A percentile compares a stretch with the other conserved stretches of the same genome.
These are phyloP conservation scores for Pisolithus thermaeus DNA, from an alignment of 1,284 basidiomycete species.

Conservation along the genomic window DNA sequence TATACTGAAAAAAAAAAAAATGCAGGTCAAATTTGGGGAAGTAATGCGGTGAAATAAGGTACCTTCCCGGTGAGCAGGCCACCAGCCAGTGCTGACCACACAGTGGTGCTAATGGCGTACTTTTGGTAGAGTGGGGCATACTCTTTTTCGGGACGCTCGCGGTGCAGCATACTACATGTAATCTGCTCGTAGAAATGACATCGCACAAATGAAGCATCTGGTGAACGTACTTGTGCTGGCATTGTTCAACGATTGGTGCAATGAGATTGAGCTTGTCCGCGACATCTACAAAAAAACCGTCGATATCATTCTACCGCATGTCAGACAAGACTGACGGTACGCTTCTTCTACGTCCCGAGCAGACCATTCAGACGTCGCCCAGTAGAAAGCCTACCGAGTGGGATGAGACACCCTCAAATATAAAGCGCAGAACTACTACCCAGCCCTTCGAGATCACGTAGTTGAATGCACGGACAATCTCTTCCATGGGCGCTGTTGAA, in stretches of 20 bases:
- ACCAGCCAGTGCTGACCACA: slow-evolving; percentile 58
- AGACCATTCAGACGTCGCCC: slow-evolving; percentile 57
- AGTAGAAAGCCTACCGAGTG: slow-evolving; percentile 36
- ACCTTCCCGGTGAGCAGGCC: slow-evolving; percentile 50
- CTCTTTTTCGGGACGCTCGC: slow-evolving; percentile 54
- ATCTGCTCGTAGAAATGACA: neutral
- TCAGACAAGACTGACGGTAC: slow-evolving; percentile 28
- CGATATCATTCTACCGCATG: neutral
- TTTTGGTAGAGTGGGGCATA: slow-evolving; percentile 42
- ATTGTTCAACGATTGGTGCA: slow-evolving; percentile 58
- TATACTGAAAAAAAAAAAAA: slow-evolving; percentile 26
- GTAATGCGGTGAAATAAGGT: neutral
- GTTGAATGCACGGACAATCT: slow-evolving; percentile 45
- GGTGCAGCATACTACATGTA: slow-evolving; percentile 36
- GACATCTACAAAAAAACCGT: slow-evolving; percentile 30
- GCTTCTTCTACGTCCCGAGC: slow-evolving; percentile 51
- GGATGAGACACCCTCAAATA: neutral
- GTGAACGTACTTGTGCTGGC: slow-evolving; percentile 39
- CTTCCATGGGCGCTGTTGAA: slow-evolving; percentile 34
- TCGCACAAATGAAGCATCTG: too few relatives aligned
- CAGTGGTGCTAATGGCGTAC: slow-evolving; percentile 41
- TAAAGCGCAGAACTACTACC: slow-evolving; percentile 12
- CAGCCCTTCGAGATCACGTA: slow-evolving; percentile 39
- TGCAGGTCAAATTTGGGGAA: slow-evolving; percentile 5
- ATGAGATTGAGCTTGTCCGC: slow-evolving; percentile 53